These are phyloP conservation scores for Onygenales sp. DNA, from an alignment of 2,329 filamentous ascomycete genomes.

Conservation along the genomic window DNA sequence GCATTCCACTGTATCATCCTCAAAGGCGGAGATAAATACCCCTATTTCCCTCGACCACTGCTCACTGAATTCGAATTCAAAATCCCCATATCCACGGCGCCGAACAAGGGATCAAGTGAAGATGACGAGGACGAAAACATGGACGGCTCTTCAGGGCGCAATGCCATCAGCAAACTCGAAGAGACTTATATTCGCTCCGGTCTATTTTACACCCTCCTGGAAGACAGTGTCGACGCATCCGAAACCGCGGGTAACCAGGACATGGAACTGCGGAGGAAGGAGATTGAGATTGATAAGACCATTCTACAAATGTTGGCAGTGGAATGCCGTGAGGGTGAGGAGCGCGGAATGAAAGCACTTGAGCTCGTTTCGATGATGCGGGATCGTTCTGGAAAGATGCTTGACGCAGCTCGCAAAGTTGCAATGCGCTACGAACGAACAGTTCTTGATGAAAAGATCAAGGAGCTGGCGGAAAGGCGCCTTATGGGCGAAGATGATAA, in stretches of 20 bases:
- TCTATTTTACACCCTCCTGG: conserved; percentile 62
- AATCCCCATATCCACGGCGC: conserved; percentile 60
- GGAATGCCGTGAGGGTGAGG: conserved; percentile 88
- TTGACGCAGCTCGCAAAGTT: conserved; percentile 83
- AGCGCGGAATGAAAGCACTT: conserved; percentile 85
- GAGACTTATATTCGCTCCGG: conserved; percentile 70
- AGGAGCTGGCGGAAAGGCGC: conserved; percentile 66
- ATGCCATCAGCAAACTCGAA: conserved; percentile 54
- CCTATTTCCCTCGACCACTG: conserved; percentile 82
- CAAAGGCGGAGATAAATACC: conserved; percentile 86
- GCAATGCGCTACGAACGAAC: conserved; percentile 73
- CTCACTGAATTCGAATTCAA: conserved; percentile 91
- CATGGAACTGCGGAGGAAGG: conserved; percentile 56
- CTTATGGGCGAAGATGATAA: conserved; percentile 53
- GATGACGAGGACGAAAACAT: conserved; percentile 31
- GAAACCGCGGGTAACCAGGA: conserved; percentile 55
- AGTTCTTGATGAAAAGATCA: conserved; percentile 82
- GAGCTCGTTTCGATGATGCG: conserved; percentile 82
- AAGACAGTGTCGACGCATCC: conserved; percentile 63
- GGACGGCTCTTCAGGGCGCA: conserved; percentile 39
- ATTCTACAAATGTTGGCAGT: conserved; percentile 78
- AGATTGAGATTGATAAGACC: conserved; percentile 82
- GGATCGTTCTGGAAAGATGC: conserved; percentile 76
- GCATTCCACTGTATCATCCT: conserved; percentile 99
- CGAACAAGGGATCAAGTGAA: conserved; percentile 28